Base-by-base conservation (phyloP, 2,329 filamentous ascomycete species). In the Dissoconium aciculare region DNA sequence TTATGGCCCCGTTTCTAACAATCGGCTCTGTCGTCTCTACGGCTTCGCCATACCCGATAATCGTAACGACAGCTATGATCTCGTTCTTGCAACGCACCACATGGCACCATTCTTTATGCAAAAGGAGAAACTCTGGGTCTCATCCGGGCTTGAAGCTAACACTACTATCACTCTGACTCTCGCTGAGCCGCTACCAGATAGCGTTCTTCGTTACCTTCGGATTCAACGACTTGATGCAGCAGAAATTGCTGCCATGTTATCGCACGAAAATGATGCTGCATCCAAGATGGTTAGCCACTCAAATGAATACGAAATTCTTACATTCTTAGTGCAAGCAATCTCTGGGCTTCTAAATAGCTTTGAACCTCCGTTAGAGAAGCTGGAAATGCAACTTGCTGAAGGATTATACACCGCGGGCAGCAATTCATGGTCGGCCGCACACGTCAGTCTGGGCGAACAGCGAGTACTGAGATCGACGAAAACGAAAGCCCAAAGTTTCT, bases 381-480 rank as follows among this genome's bases (percentile, higher is more conserved):
- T 27, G 6, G 25, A 27, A 12, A 6, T 8, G 12, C 25, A n/a
- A 12, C 25, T 27, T 12, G 25, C 25, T 6, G 13, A 12, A 12
- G 25, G 12, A 6, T n/a, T 27, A 6, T 27, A 27, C 25, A 8
- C 25, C 25, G 11, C 25, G 8, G 25, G 11, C 8, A 12, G 25
- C 8, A 27, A 27, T 12, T 8, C 25, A 12, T 27, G 25, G 25
- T 6, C 13, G 25, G 25, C 25, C 6, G 25, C 25, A 12, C 25
- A 27, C 12, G 25, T 27, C 12, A 27, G 25, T 14, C 6, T 27
- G 8, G 25, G 25, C 13, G 25, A 27, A 12, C 25, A 27, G 25
- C 6, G 25, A 12, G 25, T 27, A 6, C 12, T 27, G 13, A 27
- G 25, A 27, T 27, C 13, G 25, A 27, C 25, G 13, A 27, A 12